Evolutionary conservation across 805 yeast species (phyloP), one percentile per base, ranked within the genome.

Genomic region (Metschnikowia lunata): DNA sequence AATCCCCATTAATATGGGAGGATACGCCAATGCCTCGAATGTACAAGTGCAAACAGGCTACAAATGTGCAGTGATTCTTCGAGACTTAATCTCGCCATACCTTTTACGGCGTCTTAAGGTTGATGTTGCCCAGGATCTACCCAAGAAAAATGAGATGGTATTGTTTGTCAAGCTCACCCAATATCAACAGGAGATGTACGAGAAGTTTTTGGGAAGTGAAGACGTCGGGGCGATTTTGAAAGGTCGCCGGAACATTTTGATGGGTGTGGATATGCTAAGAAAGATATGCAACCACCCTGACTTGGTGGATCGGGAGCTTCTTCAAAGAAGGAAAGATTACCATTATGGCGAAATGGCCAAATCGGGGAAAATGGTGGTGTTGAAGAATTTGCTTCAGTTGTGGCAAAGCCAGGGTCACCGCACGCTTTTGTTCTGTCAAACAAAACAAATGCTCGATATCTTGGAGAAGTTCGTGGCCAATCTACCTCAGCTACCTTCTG

Each of bases 221-320:
- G 98, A 91, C 47, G 62, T 89, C 54, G 67, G 68, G 15, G 80
- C 88, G 32, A 87, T 88, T 30, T 64, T 82, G 40, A 75, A 76
- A 15, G 96, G 97, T 1, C 82, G 77, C 55, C 66, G 95, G 42
- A 88, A 89, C 55, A 88, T 89, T 4, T 69, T 93, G 34, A 86
- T 75, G 73, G 98, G 98, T 0, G 91, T 93, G 30, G 97, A 91
- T 63, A 78, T 88, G 23, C 62, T 93, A 43, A 74, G 98, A 47
- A 93, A 93, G 60, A 88, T 93, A 1, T 93, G 99, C 62, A 93
- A 93, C 61, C 98, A 93, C 69, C 99, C 99, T 0, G 97, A 93
- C 62, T 67, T 93, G 44, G 80, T 82, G 3, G 71, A 74, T 38
- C 58, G 76, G 10, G 77, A 76, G 11, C 43, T 57, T 2, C 54